Evolutionary conservation across 2,329 filamentous ascomycete species (phyloP), one percentile per base, ranked within the genome.

Genomic region (Mollisiaceae sp.): DNA sequence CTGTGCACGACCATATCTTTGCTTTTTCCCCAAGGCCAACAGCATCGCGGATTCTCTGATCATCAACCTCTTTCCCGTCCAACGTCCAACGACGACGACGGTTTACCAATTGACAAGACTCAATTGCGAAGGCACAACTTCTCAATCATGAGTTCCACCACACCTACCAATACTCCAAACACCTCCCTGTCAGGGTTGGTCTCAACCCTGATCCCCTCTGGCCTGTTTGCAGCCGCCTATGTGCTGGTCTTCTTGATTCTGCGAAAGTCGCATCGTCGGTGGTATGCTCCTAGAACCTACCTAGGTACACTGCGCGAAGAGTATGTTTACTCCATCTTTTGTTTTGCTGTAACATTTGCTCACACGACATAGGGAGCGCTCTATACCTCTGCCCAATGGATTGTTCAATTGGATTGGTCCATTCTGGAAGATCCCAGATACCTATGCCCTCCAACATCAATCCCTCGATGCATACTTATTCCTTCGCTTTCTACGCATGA

Each of bases 391-490:
- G 0, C 86, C 89, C 2, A 81, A 76, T 32, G 89, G 90, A 62
- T 76, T 88, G 55, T 80, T 91, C 72, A 86, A 90, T 71, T 93
- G 91, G 91, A 78, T 93, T 65, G 79, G 79, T 11, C 81, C 84
- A 14, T 91, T 92, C 79, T 90, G 86, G 80, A 85, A 84, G 71
- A 84, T 86, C 52, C 85, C 85, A 3, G 94, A 98, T 76, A 88
- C 89, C 47, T 93, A 92, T 74, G 87, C 94, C 32, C 86, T 98
- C 24, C 92, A 95, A 74, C 93, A 97, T 80, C 92, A 94, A 76
- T 96, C 93, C 0, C 86, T 99, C 68, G 94, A 99, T 77, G 91
- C 91, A 38, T 98, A 94, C 78, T 88, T 98, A 60, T 93, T 96
- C 77, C 83, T 98, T 35, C 92, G 94, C 41, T 97, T 94, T 75